Evolutionary conservation across 1,284 basidiomycete species (phyloP), one percentile per base, ranked within the genome.

Genomic region (Schizophyllum commune): DNA sequence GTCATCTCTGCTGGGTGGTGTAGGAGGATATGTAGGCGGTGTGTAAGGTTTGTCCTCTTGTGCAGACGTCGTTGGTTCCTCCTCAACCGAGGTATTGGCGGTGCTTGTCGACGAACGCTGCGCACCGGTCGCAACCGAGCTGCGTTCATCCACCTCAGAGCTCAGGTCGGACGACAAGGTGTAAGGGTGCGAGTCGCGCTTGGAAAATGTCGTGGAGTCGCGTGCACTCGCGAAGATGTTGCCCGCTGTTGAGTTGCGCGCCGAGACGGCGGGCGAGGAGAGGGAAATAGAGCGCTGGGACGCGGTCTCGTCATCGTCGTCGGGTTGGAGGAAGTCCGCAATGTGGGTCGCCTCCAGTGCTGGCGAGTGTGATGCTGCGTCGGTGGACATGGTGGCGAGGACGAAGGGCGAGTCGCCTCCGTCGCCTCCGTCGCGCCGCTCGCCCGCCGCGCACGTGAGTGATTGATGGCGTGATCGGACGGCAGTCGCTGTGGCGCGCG

Each of bases 221-320:
- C 19, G 53, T 15, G 53, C 9, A 13, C 19, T 20, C 53, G 19
- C 27, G 51, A 77, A 74, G 58, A 74, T 72, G 32, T 73, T 72
- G n/a, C 73, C 66, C 65, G 60, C 60, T 32, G 66, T 61, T 3
- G 76, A 78, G 64, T 75, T 73, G 58, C 77, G 69, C 21, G 76
- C 75, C 51, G 84, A 84, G 62, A 62, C 67, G 27, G 79, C 65
- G 34, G 87, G 80, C 2, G 88, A 89, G 54, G 85, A 86, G 53
- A 91, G 82, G 15, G 88, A 82, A 60, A 91, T 87, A 1, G 89
- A 91, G 53, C 81, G 82, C 65, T 89, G 86, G 5, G 88, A 90
- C n/a, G 88, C 88, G n/a, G 87, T 89, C 67, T 91, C 89, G 62
- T 79, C 83, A 64, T 88, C 86, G 58, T 73, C 75, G 63, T 83